Evolutionary conservation across 139 green algal genomes (phyloP).

Genomic region (Nannochloris sp.): DNA sequence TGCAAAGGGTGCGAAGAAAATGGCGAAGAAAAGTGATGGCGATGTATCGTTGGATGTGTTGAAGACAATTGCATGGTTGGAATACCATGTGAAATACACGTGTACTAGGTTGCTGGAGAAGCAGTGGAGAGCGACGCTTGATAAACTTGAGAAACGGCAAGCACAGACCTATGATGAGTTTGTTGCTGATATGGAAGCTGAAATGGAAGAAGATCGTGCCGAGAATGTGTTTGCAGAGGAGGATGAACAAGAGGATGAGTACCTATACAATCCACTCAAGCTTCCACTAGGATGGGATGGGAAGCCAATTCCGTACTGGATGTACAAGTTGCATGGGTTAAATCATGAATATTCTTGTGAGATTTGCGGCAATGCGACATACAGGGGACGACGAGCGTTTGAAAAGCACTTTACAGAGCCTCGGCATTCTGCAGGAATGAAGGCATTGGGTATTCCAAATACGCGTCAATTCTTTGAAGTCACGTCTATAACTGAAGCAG

Average conservation of each 20-base stretch:
- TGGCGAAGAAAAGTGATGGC: neutral
- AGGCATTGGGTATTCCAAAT: conserved; percentile 92
- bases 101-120: conserved; percentile 40
- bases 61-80: conserved; percentile 25
- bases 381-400: conserved; percentile 89
- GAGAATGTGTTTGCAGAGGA: conserved; percentile 26
- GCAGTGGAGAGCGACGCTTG: conserved; percentile 65
- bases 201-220: conserved; percentile 20
- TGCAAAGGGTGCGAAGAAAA: conserved; percentile 42
- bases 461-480: conserved; percentile 93
- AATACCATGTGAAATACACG: conserved; percentile 29
- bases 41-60: neutral
- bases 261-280: conserved; percentile 99
- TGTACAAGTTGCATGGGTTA: conserved; percentile 99
- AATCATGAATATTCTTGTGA: conserved; percentile 93
- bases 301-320: conserved; percentile 99
- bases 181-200: conserved; percentile 43
- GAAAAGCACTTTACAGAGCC: conserved; percentile 96
- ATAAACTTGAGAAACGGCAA: conserved; percentile 86
- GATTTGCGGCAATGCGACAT: conserved; percentile 92
- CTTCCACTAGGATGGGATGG: conserved; percentile 97
- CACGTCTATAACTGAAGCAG: conserved; percentile 80
- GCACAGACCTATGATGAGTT: conserved; percentile 90
- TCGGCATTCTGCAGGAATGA: conserved; percentile 86
- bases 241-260: conserved; percentile 77